Conservation (phyloP, 805 yeast genomes). For the Kodamaea lidongshanica region DNA sequence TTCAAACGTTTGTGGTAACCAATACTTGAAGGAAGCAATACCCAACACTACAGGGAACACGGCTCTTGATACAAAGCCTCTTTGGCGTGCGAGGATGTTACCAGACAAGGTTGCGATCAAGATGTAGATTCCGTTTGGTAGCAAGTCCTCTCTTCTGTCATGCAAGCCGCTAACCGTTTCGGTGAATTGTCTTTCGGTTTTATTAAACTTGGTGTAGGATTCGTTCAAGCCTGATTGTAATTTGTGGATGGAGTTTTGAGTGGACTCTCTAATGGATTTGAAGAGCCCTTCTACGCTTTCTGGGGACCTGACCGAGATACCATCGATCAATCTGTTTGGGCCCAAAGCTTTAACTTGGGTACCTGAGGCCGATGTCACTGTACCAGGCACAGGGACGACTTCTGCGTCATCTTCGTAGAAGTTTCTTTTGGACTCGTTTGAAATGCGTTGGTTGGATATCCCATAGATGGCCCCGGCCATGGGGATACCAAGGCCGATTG, state of each 20-base stretch:
- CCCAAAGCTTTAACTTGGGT: conserved; percentile 40
- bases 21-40: conserved; percentile 55
- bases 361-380: conserved; percentile 38
- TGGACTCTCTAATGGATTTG: conserved; percentile 41
- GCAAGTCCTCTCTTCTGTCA: conserved; percentile 56
- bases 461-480: conserved; percentile 2
- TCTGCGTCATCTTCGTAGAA: conserved; percentile 48
- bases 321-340: conserved; percentile 45
- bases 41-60: conserved; percentile 58
- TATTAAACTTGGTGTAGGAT: conserved; percentile 45
- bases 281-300: conserved; percentile 43
- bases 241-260: conserved; percentile 25
- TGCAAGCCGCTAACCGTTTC: conserved; percentile 59
- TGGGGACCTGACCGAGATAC: conserved; percentile 52
- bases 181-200: conserved; percentile 58
- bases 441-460: background rate
- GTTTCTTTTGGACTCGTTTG: conserved; percentile 24
- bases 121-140: conserved; percentile 67
- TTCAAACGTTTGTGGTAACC: conserved; percentile 65
- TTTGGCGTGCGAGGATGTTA: conserved; percentile 63
- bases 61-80: conserved; percentile 49
- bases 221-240: conserved; percentile 35
- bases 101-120: conserved; percentile 67
- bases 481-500: conserved; percentile 5
- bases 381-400: conserved; percentile 47